Base-by-base conservation (phyloP, 1,139 yeast genomes). In the Candida freyschussii region DNA sequence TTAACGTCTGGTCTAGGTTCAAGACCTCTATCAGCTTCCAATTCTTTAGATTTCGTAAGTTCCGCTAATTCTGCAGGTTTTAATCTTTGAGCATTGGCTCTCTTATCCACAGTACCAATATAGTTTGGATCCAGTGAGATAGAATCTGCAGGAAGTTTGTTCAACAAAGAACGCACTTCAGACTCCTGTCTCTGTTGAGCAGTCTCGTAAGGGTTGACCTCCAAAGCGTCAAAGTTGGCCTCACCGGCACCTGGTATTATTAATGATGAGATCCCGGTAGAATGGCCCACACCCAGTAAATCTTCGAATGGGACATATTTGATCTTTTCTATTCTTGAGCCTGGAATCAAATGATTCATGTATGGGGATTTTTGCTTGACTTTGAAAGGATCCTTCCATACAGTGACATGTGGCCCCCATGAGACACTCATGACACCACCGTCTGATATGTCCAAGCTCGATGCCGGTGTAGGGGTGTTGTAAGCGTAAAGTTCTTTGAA, bases 161-260 rank as follows among this genome's bases (percentile, higher is more conserved):
- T 85, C 58, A 93, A 63, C 56, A 93, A 69, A 2, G 81, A 64
- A 55, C 93, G 76, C 27, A 93, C 95, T 66, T 93, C 98, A 36
- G 75, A 72, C 63, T 91, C 94, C 60, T 91, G 95, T 67, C 98
- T 80, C 61, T 89, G 96, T 57, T 85, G 82, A 30, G 87, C 79
- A 15, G 93, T 75, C 61, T 86, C 95, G 63, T 72, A 93, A 42
- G 98, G 98, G 60, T 93, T 93, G 51, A 80, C 62, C 60, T 93
- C 98, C 53, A 87, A 64, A 3, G 98, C 89, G 65, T 93, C 99
- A 56, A 75, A 89, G 62, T 93, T 93, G 41, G 98, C 96, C 63
- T 93, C 98, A 66, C 98, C 99, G 31, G 97, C 68, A 24, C 99
- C 99, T 23, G 99, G 98, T 37, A 91, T 72, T 45, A 93, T 82